A percentile compares a stretch with the other conserved stretches of the same genome.
Conservation (phyloP, 2,329 filamentous ascomycete species). For the Ploettnerulaceae sp. region DNA sequence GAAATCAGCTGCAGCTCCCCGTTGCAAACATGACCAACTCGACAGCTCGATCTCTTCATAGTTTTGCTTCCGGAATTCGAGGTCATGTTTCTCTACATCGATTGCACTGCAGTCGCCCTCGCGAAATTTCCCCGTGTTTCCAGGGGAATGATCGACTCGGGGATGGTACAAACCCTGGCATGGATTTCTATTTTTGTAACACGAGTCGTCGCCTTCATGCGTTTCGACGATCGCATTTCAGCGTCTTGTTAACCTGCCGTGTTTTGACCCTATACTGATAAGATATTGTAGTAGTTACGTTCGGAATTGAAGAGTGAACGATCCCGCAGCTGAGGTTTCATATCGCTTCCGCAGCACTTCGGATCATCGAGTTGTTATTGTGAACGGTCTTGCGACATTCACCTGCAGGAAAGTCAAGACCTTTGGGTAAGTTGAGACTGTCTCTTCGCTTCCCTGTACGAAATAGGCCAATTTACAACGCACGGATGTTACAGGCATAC, state of each 20-base stretch:
- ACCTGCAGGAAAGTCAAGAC: neutral
- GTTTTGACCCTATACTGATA: conserved; percentile 20
- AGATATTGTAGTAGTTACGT: conserved; percentile 18
- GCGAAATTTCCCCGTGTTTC: conserved; percentile 20
- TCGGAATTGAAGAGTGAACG: conserved; percentile 14
- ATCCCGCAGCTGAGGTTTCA: conserved; percentile 25
- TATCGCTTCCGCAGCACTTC: conserved; percentile 11
- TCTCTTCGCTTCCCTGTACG: conserved; percentile 17
- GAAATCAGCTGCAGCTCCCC: conserved; percentile 10
- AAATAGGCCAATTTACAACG: conserved; percentile 16
- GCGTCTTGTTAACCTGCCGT: conserved; percentile 10
- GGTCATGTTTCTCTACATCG: conserved; percentile 18
- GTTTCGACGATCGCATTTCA: conserved; percentile 25
- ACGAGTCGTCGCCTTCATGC: conserved; percentile 20
- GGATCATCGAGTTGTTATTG: conserved; percentile 14
- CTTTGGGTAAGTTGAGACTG: conserved; percentile 25
- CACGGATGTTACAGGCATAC: conserved; percentile 29
- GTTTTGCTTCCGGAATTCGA: conserved; percentile 16
- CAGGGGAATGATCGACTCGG: conserved; percentile 19
- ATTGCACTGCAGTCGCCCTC: conserved; percentile 18
- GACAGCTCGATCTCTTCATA: conserved; percentile 8
- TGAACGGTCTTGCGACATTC: conserved; percentile 9
- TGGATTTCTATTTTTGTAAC: conserved; percentile 24
- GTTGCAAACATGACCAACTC: conserved; percentile 7
- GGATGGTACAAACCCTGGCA: conserved; percentile 7